Evolutionary conservation across 768 basidiomycete genomes (phyloP), one percentile per base, ranked within the genome.

Genomic region (Russula brevipes): DNA sequence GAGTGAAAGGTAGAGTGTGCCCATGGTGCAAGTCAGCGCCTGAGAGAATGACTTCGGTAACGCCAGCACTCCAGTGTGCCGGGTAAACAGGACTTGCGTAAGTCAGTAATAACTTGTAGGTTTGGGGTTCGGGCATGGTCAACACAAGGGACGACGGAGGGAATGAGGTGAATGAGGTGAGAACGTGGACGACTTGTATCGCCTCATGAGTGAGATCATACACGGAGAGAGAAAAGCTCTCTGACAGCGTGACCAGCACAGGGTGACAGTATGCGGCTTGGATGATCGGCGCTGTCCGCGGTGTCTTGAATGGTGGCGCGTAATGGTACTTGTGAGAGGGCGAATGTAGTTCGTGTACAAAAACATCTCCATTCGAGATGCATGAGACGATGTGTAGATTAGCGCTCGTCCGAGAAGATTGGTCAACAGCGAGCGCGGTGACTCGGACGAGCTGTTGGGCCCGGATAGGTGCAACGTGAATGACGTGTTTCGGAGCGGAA

Each of bases 141-240:
- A 93, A 75, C n/a, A 91, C 82, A n/a, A 93, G 74, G 4, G 89
- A 91, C 4, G 85, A 82, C 2, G 91, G 91, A 1, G 88, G 88
- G 72, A 85, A 86, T 3, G 88, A 89, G 9, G 88, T 87, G 73
- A 88, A 91, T 1, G 89, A 88, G 38, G 80, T 82, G 17, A 92
- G 76, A 1, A 86, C 87, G 72, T 91, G 88, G 0, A 79, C 81
- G 66, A 81, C 85, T 10, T 72, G 75, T 53, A 85, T 77, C 9
- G 70, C 74, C 65, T 81, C 78, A 33, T 61, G 56, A 14, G 83
- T 83, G 47, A 91, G 71, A 70, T 90, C 85, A 71, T 87, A 93
- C n/a, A 91, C 73, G 50, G 84, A 84, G 24, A 93, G 80, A 12
- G 78, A 79, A 71, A 92, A 91, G 41, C 79, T 73, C 66, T 80